These are phyloP conservation scores for Colletotrichum gigasporum DNA, from an alignment of 2,329 filamentous ascomycete genomes.

Conservation along the genomic window DNA sequence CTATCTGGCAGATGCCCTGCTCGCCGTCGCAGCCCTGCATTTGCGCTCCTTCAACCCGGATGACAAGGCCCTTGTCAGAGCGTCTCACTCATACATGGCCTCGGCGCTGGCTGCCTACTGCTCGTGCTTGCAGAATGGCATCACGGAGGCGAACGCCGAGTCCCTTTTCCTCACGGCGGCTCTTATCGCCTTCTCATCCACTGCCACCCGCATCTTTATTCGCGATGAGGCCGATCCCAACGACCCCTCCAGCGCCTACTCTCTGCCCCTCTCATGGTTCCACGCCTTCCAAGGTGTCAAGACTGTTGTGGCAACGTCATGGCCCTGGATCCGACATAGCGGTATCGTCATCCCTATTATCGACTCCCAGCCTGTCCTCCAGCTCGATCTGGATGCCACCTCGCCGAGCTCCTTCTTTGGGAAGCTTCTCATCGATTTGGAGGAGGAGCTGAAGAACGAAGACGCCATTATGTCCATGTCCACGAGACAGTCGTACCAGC, in stretches of 20 bases:
- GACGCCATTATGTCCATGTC: conserved; percentile 42
- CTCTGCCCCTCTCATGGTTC: conserved; percentile 71
- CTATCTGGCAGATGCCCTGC: conserved; percentile 70
- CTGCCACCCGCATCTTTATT: conserved; percentile 69
- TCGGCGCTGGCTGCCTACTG: conserved; percentile 71
- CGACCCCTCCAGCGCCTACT: conserved; percentile 57
- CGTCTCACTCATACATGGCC: conserved; percentile 72
- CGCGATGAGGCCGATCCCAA: conserved; percentile 60
- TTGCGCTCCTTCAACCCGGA: conserved; percentile 64
- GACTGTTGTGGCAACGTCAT: conserved; percentile 70
- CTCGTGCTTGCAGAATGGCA: conserved; percentile 62
- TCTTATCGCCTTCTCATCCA: conserved; percentile 74
- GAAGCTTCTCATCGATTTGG: conserved; percentile 65
- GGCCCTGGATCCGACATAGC: conserved; percentile 70
- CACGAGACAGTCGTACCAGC: conserved; percentile 67
- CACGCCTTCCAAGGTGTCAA: conserved; percentile 75
- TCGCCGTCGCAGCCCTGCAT: conserved; percentile 72
- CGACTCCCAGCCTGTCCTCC: conserved; percentile 70
- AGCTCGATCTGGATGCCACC: conserved; percentile 65
- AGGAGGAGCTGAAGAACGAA: conserved; percentile 58
- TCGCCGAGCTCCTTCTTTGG: conserved; percentile 67
- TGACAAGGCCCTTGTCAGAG: conserved; percentile 68
- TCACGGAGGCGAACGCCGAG: conserved; percentile 68
- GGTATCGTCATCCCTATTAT: conserved; percentile 68
- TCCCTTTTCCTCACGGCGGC: conserved; percentile 70